phyloP scores from a whole-genome alignment of 305 asterid species.

The Solanum hybrid region DNA sequence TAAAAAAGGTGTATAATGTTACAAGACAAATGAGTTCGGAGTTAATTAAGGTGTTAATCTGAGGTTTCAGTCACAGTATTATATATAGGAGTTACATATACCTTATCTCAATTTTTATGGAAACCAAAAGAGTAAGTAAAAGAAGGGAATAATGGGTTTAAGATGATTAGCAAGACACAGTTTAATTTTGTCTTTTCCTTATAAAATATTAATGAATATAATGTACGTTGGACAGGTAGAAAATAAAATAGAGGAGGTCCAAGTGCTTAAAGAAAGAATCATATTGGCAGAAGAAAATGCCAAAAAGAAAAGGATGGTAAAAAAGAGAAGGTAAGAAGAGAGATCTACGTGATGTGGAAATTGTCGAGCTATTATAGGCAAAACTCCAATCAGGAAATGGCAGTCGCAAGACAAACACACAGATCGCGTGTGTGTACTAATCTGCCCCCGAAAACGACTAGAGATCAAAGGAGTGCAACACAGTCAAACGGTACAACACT shows the following conservation, averaged over 20 bases:
- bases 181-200: background rate
- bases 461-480: constrained; percentile 2
- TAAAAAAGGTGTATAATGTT: no score
- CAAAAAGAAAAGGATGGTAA: constrained; percentile 8
- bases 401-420: background rate
- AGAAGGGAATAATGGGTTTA: background rate
- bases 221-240: background rate
- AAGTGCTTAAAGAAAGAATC: constrained; percentile 1
- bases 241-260: background rate
- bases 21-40: no score
- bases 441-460: constrained; percentile 3
- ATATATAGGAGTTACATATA: background rate
- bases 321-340: background rate
- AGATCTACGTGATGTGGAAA: background rate
- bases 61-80: no score
- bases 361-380: constrained; percentile 13
- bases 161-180: background rate
- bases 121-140: background rate
- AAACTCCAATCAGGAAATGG: background rate
- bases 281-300: constrained; percentile 15
- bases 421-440: constrained; percentile 4
- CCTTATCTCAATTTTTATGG: background rate
- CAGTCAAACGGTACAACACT: constrained; percentile 1
- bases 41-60: no score
- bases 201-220: background rate